Evolutionary conservation across 129 eudicot species (phyloP).

Genomic region (Silybum marianum): DNA sequence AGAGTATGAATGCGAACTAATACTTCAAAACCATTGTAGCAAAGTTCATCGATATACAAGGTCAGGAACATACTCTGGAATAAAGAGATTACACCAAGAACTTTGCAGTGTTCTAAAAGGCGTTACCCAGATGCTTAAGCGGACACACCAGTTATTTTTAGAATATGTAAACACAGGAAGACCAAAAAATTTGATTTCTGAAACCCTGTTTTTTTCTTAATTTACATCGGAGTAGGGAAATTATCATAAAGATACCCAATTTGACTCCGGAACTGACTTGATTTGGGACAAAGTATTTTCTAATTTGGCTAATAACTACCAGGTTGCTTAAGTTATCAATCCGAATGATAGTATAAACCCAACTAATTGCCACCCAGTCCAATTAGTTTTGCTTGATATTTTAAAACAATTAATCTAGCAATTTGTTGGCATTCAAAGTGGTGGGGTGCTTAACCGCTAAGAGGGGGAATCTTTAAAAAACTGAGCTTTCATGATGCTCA

Average conservation of each 20-base stretch:
- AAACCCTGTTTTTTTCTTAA: neutral
- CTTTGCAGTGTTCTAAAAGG: neutral
- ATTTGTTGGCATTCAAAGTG: neutral
- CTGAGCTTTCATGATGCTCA: conserved; percentile 7
- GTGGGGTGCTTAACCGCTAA: neutral
- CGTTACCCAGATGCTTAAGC: conserved; percentile 1
- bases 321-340: neutral
- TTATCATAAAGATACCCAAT: neutral
- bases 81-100: neutral
- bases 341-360: neutral
- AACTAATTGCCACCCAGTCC: neutral
- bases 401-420: neutral
- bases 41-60: neutral
- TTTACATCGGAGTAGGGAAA: neutral
- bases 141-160: neutral
- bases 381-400: conserved; percentile 2
- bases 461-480: conserved; percentile 1
- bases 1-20: neutral
- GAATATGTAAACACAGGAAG: neutral
- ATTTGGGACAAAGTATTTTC: neutral
- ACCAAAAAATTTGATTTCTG: neutral
- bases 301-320: neutral
- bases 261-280: neutral
- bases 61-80: neutral
- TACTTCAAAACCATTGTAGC: neutral